phyloP scores from a whole-genome alignment of 148 eudicot genomes.

The Nepenthes mirabilis region DNA sequence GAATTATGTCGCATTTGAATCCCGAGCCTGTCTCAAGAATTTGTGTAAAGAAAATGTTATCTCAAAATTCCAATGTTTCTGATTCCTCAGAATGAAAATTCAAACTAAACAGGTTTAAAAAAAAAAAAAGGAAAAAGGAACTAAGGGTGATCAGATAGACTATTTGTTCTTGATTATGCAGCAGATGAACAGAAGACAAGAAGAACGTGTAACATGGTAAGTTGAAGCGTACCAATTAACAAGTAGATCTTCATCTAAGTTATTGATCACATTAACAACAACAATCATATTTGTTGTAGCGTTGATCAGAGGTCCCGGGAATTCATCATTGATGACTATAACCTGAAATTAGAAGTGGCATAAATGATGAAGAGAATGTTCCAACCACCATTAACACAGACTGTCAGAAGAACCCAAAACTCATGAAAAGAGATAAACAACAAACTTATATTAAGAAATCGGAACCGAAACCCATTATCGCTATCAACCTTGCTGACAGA shows the following conservation, averaged over 20 bases:
- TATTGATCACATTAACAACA: constrained; percentile 58
- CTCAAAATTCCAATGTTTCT: neutral
- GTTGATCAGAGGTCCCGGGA: constrained; percentile 67
- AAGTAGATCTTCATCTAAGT: constrained; percentile 63
- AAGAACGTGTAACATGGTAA: neutral
- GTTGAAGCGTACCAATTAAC: constrained; percentile 50
- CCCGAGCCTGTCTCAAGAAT: constrained; percentile 41
- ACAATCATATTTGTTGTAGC: constrained; percentile 69
- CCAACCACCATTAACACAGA: neutral
- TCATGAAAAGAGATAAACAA: neutral
- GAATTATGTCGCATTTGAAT: constrained; percentile 73
- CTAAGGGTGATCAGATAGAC: neutral
- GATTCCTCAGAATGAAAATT: neutral
- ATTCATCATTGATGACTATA: constrained; percentile 56
- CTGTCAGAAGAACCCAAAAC: neutral
- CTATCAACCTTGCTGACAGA: too few species aligned
- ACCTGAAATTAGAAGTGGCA: constrained; percentile 36
- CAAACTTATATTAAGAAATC: too few species aligned
- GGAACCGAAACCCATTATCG: too few species aligned
- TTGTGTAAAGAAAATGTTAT: neutral
- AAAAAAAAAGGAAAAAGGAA: too few species aligned
- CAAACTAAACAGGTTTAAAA: neutral
- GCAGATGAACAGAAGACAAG: neutral
- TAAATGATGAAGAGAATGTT: neutral
- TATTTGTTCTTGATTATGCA: neutral